Conservation (phyloP, 345 rosid genomes). For the Mercurialis annua region DNA sequence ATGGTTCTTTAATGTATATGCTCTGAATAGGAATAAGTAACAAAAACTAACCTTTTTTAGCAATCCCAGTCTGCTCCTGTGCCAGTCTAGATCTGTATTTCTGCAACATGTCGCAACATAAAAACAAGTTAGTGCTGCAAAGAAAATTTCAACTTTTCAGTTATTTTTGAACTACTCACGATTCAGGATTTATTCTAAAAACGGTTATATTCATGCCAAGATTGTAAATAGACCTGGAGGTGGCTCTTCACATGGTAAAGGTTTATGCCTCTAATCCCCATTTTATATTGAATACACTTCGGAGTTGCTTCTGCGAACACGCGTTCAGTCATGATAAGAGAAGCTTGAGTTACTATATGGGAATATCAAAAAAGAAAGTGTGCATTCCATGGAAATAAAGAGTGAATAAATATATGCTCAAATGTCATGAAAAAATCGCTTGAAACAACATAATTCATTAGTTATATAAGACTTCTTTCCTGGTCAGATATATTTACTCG, state of each 20-base stretch:
- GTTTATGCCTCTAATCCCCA: constrained; percentile 24
- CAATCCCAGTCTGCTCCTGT: not conserved
- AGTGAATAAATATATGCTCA: not conserved
- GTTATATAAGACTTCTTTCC: not conserved
- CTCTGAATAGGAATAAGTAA: not conserved
- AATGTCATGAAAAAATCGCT: not conserved
- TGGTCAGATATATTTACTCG: not conserved
- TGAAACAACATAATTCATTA: not conserved
- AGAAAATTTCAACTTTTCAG: not conserved
- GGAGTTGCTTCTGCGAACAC: constrained; percentile 36
- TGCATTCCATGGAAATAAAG: not conserved
- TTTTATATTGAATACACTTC: constrained; percentile 5
- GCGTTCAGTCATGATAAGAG: not conserved
- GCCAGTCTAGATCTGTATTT: constrained; percentile 26
- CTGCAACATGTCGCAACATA: constrained; percentile 19
- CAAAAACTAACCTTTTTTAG: constrained; percentile 17
- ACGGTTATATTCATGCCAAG: not conserved
- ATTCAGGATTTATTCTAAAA: not conserved
- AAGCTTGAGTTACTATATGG: not conserved
- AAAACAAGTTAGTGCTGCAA: not conserved
- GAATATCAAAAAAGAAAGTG: not conserved
- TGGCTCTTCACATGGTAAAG: constrained; percentile 36
- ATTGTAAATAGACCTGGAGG: constrained; percentile 25
- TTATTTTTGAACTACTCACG: not conserved
- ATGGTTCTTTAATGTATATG: not conserved